Base-by-base conservation (phyloP, 108 stramenopile genomes). In the Pseudonitzschia multistriata region DNA sequence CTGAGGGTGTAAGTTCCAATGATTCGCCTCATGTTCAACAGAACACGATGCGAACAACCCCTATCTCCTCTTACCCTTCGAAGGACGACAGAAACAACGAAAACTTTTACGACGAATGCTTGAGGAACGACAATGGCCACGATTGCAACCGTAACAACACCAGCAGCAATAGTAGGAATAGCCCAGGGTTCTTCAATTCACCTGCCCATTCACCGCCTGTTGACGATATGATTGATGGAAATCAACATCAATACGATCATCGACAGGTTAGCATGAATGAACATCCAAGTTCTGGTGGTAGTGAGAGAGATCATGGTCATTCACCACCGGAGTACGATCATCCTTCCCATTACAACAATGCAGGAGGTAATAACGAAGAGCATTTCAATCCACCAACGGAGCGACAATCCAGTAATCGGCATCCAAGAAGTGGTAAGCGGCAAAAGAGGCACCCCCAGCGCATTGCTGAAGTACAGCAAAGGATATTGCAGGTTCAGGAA, bases 391-490 rank as follows among this genome's bases (percentile, higher is more conserved):
- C 29, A 59, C 35, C 31, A n/a, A 15, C 35, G 5, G n/a, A 59
- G 35, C n/a, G 29, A 6, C 54, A 30, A 30, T 25, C 54, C 54
- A 30, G 30, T 25, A 13, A 25, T 0, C 54, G 54, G 14, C 54
- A 28, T 25, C 19, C 31, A 59, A 30, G 34, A 15, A 36, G 33
- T 14, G 35, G 29, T 14, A 13, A 8, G 31, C 31, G 34, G 29
- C 29, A 33, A 36, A 59, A 59, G 25, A 59, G 57, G 10, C 15
- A 55, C 22, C 27, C 29, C 21, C 21, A 59, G 17, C 57, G 57
- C 29, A 59, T 36, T 35, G 31, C n/a, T 5, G 57, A 59, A 59
- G 57, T 59, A 3, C 57, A 59, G 33, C 31, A n/a, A 34, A 59
- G 35, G 29, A 59, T 59, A n/a, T 33, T n/a, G 15, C 34, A 35